Percentiles rank a stretch among this genome's conserved stretches.
Conservation (phyloP, 2,329 filamentous ascomycete genomes). For the Aspergillus puulaauensis region DNA sequence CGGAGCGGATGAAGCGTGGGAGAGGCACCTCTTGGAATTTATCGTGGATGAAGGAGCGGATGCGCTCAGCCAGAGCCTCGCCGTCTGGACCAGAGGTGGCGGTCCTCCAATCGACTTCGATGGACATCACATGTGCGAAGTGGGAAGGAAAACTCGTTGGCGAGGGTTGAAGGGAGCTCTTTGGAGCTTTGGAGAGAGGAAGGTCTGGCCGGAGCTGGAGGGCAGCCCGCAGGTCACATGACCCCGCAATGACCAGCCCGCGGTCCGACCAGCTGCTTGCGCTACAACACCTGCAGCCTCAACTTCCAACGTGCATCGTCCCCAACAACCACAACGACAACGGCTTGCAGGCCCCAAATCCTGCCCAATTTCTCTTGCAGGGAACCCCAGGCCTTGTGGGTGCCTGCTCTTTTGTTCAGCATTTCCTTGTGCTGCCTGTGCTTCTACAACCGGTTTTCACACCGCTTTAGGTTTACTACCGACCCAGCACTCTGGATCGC, state of each 20-base stretch:
- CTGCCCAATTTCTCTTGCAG: not conserved
- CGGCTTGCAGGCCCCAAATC: not conserved
- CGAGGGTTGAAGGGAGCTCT: not conserved
- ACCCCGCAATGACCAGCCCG: not conserved
- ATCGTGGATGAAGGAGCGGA: slow-evolving; percentile 90
- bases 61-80: slow-evolving; percentile 75
- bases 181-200: too few relatives aligned
- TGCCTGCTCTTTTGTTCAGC: not conserved
- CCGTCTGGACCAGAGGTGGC: slow-evolving; percentile 89
- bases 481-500: slow-evolving; percentile 15
- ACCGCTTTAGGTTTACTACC: slow-evolving; percentile 16
- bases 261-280: not conserved
- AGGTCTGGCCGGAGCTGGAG: not conserved
- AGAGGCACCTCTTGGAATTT: slow-evolving; percentile 91
- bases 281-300: not conserved
- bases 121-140: slow-evolving; percentile 68
- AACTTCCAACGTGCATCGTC: slow-evolving; percentile 6
- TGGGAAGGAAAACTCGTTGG: not conserved
- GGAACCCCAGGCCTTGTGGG: not conserved
- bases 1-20: slow-evolving; percentile 94
- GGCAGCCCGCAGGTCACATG: not conserved
- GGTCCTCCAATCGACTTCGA: slow-evolving; percentile 95
- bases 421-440: not conserved
- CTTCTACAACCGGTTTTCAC: slow-evolving; percentile 7
- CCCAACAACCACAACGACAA: slow-evolving; percentile 1